Evolutionary conservation across 805 yeast species (phyloP).

Genomic region (Lipomyces kockii): DNA sequence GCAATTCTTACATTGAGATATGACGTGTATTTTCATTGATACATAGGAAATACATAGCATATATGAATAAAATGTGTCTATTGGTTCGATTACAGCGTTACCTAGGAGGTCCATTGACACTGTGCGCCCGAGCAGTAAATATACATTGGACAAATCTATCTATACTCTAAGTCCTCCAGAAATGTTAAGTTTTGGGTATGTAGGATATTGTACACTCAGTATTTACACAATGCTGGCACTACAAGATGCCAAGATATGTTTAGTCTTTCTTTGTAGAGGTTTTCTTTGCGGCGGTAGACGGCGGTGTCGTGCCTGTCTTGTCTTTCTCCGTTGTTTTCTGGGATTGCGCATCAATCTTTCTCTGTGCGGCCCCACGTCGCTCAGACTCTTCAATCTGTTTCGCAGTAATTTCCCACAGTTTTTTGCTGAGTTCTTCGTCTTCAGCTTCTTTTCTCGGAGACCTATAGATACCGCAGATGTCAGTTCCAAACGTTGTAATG

Average conservation of each 20-base stretch:
- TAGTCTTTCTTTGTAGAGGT: background rate
- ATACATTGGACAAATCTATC: background rate
- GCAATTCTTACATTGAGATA: background rate
- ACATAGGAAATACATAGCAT: background rate
- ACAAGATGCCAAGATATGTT: background rate
- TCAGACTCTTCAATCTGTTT: conserved; percentile 64
- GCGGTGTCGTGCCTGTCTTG: background rate
- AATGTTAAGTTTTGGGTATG: background rate
- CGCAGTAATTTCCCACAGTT: conserved; percentile 65
- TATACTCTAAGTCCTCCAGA: background rate
- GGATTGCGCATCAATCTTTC: conserved; percentile 36
- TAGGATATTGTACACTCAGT: background rate
- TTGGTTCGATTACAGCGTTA: background rate
- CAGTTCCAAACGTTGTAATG: background rate
- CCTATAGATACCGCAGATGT: conserved; percentile 7
- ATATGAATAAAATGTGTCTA: background rate
- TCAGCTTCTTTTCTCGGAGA: conserved; percentile 67
- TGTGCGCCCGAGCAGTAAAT: background rate
- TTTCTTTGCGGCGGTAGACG: background rate
- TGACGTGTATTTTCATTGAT: background rate
- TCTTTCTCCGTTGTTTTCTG: background rate
- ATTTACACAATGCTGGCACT: background rate
- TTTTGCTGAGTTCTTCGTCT: conserved; percentile 63
- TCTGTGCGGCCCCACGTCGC: conserved; percentile 53
- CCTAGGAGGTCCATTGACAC: background rate